Evolutionary conservation across 129 eudicot genomes (phyloP).

Genomic region (Oenanthe sinensis): DNA sequence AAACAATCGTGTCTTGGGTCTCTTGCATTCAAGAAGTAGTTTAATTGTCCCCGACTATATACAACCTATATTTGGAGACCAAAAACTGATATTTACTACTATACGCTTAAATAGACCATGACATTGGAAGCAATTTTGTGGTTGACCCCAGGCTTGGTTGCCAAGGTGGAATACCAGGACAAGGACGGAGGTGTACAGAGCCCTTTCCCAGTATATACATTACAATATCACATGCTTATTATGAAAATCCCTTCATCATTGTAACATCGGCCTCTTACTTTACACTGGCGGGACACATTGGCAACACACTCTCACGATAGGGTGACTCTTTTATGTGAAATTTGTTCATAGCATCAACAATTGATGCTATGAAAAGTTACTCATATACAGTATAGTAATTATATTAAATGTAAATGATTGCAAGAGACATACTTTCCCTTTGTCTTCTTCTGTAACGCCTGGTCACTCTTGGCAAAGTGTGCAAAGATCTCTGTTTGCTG

Average conservation of each 20-base stretch:
- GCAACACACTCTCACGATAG: background rate
- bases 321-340: background rate
- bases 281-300: background rate
- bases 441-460: constrained; percentile 61
- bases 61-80: too few relatives aligned
- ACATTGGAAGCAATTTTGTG: background rate
- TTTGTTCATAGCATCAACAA: background rate
- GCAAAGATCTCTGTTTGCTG: constrained; percentile 96
- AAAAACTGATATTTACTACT: background rate
- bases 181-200: background rate
- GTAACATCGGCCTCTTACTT: background rate
- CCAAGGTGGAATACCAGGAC: background rate
- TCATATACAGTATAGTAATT: background rate
- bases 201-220: background rate
- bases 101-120: background rate
- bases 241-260: background rate
- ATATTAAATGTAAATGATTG: background rate
- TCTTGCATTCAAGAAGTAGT: background rate
- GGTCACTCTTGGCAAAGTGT: constrained; percentile 93
- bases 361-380: background rate
- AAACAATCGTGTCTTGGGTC: background rate
- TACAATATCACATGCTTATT: background rate
- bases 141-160: background rate
- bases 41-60: background rate
- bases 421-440: constrained; percentile 60